Evolutionary conservation across 805 yeast species (phyloP).

Genomic region (Barnettozyma californica): DNA sequence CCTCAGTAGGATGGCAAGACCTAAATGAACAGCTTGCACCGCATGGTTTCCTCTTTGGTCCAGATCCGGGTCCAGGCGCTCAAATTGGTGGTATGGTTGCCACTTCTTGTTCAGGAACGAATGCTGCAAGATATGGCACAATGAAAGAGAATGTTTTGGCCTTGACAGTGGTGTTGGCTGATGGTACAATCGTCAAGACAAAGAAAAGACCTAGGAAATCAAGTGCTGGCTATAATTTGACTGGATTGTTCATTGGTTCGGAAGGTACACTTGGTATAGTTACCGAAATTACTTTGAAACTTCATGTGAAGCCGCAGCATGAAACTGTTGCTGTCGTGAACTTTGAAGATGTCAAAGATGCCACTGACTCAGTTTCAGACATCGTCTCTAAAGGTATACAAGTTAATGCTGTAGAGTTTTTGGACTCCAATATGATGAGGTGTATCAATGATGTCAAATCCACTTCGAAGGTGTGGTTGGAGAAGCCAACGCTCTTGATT

Average conservation of each 20-base stretch:
- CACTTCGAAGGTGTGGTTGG: constrained; percentile 48
- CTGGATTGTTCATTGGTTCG: constrained; percentile 68
- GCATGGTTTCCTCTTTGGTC: constrained; percentile 59
- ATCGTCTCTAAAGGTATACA: constrained; percentile 58
- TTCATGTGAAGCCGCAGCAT: constrained; percentile 57
- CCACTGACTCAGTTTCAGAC: constrained; percentile 62
- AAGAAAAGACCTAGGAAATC: constrained; percentile 71
- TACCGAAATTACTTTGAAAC: constrained; percentile 69
- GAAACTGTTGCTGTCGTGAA: constrained; percentile 68
- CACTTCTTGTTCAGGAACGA: constrained; percentile 76
- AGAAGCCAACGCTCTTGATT: constrained; percentile 56
- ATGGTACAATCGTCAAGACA: constrained; percentile 73
- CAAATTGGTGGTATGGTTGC: constrained; percentile 75
- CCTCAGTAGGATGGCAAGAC: constrained; percentile 78
- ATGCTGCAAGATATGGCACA: constrained; percentile 75
- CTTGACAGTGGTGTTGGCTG: constrained; percentile 72
- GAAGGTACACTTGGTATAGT: constrained; percentile 80
- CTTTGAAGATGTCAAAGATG: constrained; percentile 63
- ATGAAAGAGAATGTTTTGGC: constrained; percentile 69
- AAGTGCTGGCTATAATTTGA: constrained; percentile 75
- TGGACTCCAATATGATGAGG: constrained; percentile 69
- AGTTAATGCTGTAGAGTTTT: constrained; percentile 69
- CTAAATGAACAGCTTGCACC: constrained; percentile 47
- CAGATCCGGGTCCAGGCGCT: constrained; percentile 80
- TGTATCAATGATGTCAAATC: constrained; percentile 55